Evolutionary conservation across 805 yeast genomes (phyloP).

Genomic region (Phaffomyces opuntiae): DNA sequence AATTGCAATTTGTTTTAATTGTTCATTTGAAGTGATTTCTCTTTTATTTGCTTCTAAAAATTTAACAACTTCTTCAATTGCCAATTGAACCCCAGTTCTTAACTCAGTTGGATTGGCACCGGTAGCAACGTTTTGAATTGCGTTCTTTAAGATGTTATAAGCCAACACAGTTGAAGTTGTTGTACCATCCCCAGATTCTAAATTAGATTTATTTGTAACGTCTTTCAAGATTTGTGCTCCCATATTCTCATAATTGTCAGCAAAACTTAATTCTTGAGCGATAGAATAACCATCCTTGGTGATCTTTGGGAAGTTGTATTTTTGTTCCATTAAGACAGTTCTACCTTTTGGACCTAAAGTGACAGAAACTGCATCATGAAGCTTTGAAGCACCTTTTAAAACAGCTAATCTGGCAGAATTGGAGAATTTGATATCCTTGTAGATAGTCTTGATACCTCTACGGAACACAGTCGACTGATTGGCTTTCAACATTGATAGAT

Average conservation of each 20-base stretch:
- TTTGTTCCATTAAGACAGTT: slow-evolving; percentile 93
- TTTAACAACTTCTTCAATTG: slow-evolving; percentile 87
- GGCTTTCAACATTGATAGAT: not conserved
- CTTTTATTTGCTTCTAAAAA: slow-evolving; percentile 80
- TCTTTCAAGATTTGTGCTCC: slow-evolving; percentile 95
- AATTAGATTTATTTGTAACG: slow-evolving; percentile 95
- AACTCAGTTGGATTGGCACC: slow-evolving; percentile 99
- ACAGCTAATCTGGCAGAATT: slow-evolving; percentile 96
- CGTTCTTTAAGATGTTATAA: slow-evolving; percentile 89
- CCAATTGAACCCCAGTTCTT: slow-evolving; percentile 95
- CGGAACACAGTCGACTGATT: slow-evolving; percentile 3
- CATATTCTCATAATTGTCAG: slow-evolving; percentile 91
- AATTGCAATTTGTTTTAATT: slow-evolving; percentile 97
- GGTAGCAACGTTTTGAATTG: slow-evolving; percentile 95
- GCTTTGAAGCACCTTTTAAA: slow-evolving; percentile 85
- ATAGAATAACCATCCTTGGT: slow-evolving; percentile 99
- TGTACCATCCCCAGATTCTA: slow-evolving; percentile 98
- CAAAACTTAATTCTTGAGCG: slow-evolving; percentile 73
- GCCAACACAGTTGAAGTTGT: slow-evolving; percentile 96
- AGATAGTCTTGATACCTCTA: slow-evolving; percentile 28
- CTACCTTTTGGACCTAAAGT: slow-evolving; percentile 98
- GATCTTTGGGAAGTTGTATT: slow-evolving; percentile 94
- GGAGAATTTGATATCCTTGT: slow-evolving; percentile 94
- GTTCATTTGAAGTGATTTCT: slow-evolving; percentile 89
- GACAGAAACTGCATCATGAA: slow-evolving; percentile 94